A percentile compares a stretch with the other conserved stretches of the same genome.
Evolutionary conservation across 1,139 yeast genomes (phyloP).

Genomic region (Protomyces lactucae-debilis): DNA sequence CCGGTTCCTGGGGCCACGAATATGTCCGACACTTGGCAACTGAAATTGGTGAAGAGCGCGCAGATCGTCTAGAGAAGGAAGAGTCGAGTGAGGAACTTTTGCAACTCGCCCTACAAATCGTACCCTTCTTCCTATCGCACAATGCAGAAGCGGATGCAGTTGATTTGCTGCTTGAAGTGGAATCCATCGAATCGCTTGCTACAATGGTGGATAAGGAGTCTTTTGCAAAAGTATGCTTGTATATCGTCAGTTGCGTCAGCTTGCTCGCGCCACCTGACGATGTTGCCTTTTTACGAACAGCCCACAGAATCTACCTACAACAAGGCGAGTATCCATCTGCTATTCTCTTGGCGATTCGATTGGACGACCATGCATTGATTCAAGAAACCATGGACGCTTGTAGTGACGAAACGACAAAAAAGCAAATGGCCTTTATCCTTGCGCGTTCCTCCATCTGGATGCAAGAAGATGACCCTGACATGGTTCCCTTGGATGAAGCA

Average conservation of each 20-base stretch:
- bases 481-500: slow-evolving; percentile 61
- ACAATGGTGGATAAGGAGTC: slow-evolving; percentile 81
- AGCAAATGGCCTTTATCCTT: slow-evolving; percentile 85
- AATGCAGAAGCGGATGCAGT: slow-evolving; percentile 99
- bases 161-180: slow-evolving; percentile 83
- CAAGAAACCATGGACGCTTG: slow-evolving; percentile 73
- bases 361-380: slow-evolving; percentile 76
- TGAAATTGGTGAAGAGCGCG: slow-evolving; percentile 86
- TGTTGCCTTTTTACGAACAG: slow-evolving; percentile 76
- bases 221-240: slow-evolving; percentile 82
- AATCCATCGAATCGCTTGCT: slow-evolving; percentile 74
- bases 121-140: slow-evolving; percentile 85
- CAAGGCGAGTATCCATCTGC: slow-evolving; percentile 87
- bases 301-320: slow-evolving; percentile 76
- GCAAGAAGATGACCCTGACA: slow-evolving; percentile 57
- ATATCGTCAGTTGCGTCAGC: slow-evolving; percentile 87
- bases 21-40: slow-evolving; percentile 92
- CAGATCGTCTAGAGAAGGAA: slow-evolving; percentile 49
- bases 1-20: slow-evolving; percentile 96
- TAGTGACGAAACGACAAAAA: slow-evolving; percentile 60
- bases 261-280: slow-evolving; percentile 95
- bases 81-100: slow-evolving; percentile 47
- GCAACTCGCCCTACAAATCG: slow-evolving; percentile 67
- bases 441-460: slow-evolving; percentile 84
- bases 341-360: slow-evolving; percentile 76